phyloP scores from a whole-genome alignment of 2,329 filamentous ascomycete genomes.

The Didymella pinodella region DNA sequence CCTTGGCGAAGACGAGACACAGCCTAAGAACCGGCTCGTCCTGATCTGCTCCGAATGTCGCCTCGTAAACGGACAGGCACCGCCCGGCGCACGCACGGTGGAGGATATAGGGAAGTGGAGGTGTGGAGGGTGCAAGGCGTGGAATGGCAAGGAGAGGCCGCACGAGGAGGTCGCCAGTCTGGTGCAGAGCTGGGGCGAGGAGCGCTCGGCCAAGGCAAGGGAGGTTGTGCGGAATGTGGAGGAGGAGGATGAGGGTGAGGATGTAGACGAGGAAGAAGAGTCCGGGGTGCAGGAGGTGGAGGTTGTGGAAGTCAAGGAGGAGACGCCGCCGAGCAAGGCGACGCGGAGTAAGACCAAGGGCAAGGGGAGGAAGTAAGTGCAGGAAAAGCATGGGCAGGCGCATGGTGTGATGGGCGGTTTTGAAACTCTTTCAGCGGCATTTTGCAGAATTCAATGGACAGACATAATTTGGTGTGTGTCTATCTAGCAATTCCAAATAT shows the following conservation, averaged over 20 bases:
- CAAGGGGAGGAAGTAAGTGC: slow-evolving; percentile 48
- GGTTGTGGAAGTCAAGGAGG: slow-evolving; percentile 20
- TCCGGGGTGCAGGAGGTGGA: slow-evolving; percentile 11
- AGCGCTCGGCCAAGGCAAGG: slow-evolving; percentile 58
- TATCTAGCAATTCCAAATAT: too few species aligned
- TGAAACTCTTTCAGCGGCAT: slow-evolving; percentile 7
- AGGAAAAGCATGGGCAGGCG: slow-evolving; percentile 2
- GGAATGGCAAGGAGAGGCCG: slow-evolving; percentile 83
- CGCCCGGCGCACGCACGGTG: slow-evolving; percentile 79
- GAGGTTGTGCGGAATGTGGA: slow-evolving; percentile 32
- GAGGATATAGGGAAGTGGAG: slow-evolving; percentile 87
- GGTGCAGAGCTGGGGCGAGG: slow-evolving; percentile 53
- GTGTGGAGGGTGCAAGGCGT: slow-evolving; percentile 81
- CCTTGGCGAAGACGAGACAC: slow-evolving; percentile 92
- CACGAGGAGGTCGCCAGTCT: slow-evolving; percentile 65
- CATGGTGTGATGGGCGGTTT: not conserved
- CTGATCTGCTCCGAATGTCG: slow-evolving; percentile 84
- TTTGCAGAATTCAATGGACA: not conserved
- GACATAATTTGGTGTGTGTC: too few species aligned
- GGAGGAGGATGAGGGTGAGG: slow-evolving; percentile 34
- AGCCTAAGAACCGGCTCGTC: slow-evolving; percentile 87
- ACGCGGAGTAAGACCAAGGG: slow-evolving; percentile 55
- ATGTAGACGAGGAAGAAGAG: slow-evolving; percentile 33
- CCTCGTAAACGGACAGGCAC: slow-evolving; percentile 94
- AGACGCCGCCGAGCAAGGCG: slow-evolving; percentile 43